These are phyloP conservation scores for Akanthomyces dipterigenus DNA, from an alignment of 2,329 filamentous ascomycete genomes.

Conservation along the genomic window DNA sequence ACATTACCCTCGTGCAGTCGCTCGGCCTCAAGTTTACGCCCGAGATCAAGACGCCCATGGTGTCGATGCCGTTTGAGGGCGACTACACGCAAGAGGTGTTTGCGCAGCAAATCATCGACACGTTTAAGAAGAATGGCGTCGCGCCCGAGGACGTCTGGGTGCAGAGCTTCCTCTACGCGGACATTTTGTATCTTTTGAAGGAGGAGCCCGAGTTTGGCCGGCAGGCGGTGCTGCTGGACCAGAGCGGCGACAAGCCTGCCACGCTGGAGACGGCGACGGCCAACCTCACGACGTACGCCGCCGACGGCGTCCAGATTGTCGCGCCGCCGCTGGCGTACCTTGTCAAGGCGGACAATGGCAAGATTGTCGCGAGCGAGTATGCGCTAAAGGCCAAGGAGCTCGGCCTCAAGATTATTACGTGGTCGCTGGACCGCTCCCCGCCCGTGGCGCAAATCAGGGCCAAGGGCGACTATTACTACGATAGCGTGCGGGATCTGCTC, in stretches of 20 bases:
- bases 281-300: conserved; percentile 48
- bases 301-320: conserved; percentile 54
- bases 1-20: conserved; percentile 51
- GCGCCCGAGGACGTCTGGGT: conserved; percentile 48
- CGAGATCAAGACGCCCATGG: conserved; percentile 60
- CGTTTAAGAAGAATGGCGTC: conserved; percentile 48
- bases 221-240: conserved; percentile 60
- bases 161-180: conserved; percentile 60
- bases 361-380: conserved; percentile 58
- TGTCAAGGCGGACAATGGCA: conserved; percentile 42
- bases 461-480: conserved; percentile 49
- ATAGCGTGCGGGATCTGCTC: conserved; percentile 45
- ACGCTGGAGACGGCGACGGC: conserved; percentile 48
- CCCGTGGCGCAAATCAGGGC: conserved; percentile 43
- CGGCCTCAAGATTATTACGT: conserved; percentile 59
- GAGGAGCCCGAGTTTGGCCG: conserved; percentile 52
- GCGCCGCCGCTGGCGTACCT: conserved; percentile 59
- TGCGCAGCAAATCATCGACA: conserved; percentile 58
- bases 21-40: conserved; percentile 58
- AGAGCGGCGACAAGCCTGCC: conserved; percentile 47
- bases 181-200: conserved; percentile 61
- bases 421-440: conserved; percentile 61
- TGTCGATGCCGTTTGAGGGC: conserved; percentile 62
- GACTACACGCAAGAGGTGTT: conserved; percentile 60
- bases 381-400: conserved; percentile 53